Conservation (phyloP, 495 filamentous ascomycete genomes). For the Filosporella fistucella region DNA sequence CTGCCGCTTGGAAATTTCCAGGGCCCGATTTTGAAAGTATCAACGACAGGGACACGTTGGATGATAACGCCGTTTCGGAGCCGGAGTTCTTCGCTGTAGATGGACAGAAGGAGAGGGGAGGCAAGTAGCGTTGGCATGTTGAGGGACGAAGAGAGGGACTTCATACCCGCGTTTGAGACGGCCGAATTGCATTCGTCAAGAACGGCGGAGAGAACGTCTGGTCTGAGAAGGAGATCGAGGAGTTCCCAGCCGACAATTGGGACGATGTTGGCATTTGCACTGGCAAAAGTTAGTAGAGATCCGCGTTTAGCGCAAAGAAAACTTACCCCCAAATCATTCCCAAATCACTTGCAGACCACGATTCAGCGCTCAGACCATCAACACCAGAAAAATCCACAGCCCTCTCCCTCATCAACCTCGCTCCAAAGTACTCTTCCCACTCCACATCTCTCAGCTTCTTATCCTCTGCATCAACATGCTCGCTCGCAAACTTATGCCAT, state of each 20-base stretch:
- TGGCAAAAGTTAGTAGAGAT: background rate
- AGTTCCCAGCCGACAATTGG: constrained; percentile 23
- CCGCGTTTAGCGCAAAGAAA: background rate
- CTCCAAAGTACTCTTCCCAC: constrained; percentile 24
- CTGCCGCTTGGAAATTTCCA: background rate
- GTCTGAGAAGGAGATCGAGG: constrained; percentile 16
- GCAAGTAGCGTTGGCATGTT: constrained; percentile 24
- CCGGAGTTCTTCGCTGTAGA: constrained; percentile 25
- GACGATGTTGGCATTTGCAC: constrained; percentile 22
- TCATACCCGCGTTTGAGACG: background rate
- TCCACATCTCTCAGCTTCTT: background rate
- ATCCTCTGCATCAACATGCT: constrained; percentile 8
- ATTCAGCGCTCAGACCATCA: constrained; percentile 6
- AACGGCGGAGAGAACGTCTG: background rate
- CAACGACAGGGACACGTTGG: constrained; percentile 7
- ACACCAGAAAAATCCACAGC: background rate
- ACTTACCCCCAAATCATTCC: constrained; percentile 25
- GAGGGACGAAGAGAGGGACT: background rate
- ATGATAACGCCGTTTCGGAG: constrained; percentile 13
- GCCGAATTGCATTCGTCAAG: too few species aligned
- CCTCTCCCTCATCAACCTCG: constrained; percentile 17
- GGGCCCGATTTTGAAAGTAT: background rate
- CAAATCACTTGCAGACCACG: constrained; percentile 14
- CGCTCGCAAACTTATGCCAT: constrained; percentile 18
- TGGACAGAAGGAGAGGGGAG: constrained; percentile 25